Evolutionary conservation across 2,329 filamentous ascomycete genomes (phyloP), one percentile per base, ranked within the genome.

Genomic region (Phaeosphaeriaceae sp.): DNA sequence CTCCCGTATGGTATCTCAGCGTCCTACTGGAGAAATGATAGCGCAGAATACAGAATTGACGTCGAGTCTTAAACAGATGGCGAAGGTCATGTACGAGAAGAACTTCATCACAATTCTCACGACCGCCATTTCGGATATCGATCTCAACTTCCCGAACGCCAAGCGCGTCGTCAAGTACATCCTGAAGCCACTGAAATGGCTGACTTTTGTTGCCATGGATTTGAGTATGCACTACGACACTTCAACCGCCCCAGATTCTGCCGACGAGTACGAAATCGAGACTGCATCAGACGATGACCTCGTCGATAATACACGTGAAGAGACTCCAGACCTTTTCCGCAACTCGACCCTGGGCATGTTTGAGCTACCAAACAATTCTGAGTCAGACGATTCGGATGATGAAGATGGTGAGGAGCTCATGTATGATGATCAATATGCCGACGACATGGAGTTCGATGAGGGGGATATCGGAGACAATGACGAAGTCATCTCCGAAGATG

Each of bases 81-180:
- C 92, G 33, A 92, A 93, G 66, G 88, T 97, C 59, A 99, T 99
- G 95, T 98, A 96, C 70, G 95, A 99, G 79, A 99, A 98, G 81
- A 93, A 96, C 55, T 97, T 95, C 75, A 89, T 98, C 60, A 87
- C 91, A 22, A 91, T 94, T 48, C 81, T 99, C 58, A 98, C 95
- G 1, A 87, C 89, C 13, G 96, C 96, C 1, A 93, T 99, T 68
- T 92, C 95, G 19, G 96, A 99, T 70, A 90, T 99, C 58, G 95
- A 97, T 74, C 86, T 99, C 60, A 96, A 96, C 67, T 97, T 96
- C 77, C 93, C 94, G 0, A 90, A 91, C 24, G 91, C 96, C 17
- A 97, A 96, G 81, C 88, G 93, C 48, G 93, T 93, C 15, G 92
- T 99, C 71, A 99, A 98, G 80, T 96, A 97, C 76, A 97, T 99